phyloP scores from a whole-genome alignment of 2,329 filamentous ascomycete genomes.

The Colletotrichum somersetense region DNA sequence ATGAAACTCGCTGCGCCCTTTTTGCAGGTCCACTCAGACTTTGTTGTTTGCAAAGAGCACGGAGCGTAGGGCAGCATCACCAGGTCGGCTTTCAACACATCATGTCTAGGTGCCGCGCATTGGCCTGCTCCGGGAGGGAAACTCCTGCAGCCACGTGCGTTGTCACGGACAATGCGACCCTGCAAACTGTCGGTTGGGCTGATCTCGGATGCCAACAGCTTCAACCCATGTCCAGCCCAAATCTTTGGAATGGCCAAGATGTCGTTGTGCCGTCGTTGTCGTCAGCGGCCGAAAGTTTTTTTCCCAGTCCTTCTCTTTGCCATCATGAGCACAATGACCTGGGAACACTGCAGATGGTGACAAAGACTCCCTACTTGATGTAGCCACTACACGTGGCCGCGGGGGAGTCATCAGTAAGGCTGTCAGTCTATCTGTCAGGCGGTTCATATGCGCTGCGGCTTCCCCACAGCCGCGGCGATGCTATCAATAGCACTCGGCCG shows the following conservation, averaged over 20 bases:
- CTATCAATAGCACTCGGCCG: slow-evolving; percentile 41
- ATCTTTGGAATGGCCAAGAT: slow-evolving; percentile 1
- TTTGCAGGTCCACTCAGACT: slow-evolving; percentile 24
- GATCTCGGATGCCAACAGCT: slow-evolving; percentile 9
- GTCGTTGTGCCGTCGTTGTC: too few species aligned
- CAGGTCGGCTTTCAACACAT: slow-evolving; percentile 10
- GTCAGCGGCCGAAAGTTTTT: background rate
- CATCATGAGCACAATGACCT: too few species aligned
- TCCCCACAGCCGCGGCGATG: slow-evolving; percentile 6
- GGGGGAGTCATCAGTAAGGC: slow-evolving; percentile 3
- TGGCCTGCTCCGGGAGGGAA: slow-evolving; percentile 7
- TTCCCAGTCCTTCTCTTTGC: background rate
- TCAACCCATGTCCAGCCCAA: background rate
- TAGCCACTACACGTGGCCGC: background rate
- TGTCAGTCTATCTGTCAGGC: slow-evolving; percentile 25
- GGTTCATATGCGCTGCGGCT: slow-evolving; percentile 9
- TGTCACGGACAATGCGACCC: slow-evolving; percentile 37
- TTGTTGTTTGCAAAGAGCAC: slow-evolving; percentile 16
- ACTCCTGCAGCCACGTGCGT: slow-evolving; percentile 29
- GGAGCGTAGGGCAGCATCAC: slow-evolving; percentile 23
- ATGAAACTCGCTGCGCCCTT: slow-evolving; percentile 50
- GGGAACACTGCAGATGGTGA: too few species aligned
- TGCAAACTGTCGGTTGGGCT: slow-evolving; percentile 11
- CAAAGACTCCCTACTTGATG: background rate
- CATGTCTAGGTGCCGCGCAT: slow-evolving; percentile 10